Conservation (phyloP, 2,329 filamentous ascomycete species). For the Phyllosticta paracitricarpa region DNA sequence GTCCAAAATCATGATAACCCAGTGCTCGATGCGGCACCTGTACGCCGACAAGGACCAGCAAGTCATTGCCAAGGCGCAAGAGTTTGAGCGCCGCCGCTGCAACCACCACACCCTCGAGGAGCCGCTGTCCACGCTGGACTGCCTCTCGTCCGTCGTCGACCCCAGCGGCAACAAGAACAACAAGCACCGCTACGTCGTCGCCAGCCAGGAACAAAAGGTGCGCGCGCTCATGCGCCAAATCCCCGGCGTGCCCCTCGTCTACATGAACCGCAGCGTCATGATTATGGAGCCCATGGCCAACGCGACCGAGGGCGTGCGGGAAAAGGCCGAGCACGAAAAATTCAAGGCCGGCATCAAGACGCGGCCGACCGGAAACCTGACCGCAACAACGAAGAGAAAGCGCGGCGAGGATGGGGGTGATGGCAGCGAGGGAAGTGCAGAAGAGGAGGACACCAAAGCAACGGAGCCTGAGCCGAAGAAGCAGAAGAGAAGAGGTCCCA, state of each 20-base stretch:
- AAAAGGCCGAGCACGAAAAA: conserved; percentile 63
- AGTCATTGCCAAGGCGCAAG: conserved; percentile 68
- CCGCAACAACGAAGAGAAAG: conserved; percentile 26
- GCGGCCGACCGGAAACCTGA: conserved; percentile 15
- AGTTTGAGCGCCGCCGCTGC: conserved; percentile 64
- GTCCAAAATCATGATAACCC: conserved; percentile 76
- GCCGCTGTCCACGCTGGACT: conserved; percentile 60
- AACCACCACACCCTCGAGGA: conserved; percentile 67
- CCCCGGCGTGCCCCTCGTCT: conserved; percentile 64
- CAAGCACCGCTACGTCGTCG: conserved; percentile 70
- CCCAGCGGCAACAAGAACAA: conserved; percentile 62
- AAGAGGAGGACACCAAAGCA: conserved; percentile 20
- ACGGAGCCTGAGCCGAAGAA: conserved; percentile 31
- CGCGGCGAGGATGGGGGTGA: conserved; percentile 41
- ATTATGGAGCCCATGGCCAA: conserved; percentile 68
- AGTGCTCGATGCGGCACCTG: conserved; percentile 71
- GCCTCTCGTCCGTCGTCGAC: conserved; percentile 66
- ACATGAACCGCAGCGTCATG: conserved; percentile 71
- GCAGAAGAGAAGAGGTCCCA: conserved; percentile 53
- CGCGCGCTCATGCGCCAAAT: conserved; percentile 55
- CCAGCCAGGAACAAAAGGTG: conserved; percentile 58
- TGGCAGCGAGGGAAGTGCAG: conserved; percentile 23
- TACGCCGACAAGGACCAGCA: conserved; percentile 49
- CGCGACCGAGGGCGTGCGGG: conserved; percentile 51
- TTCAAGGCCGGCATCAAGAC: conserved; percentile 59